Conservation (phyloP, 2,329 filamentous ascomycete species). For the Aspergillus tanneri region DNA sequence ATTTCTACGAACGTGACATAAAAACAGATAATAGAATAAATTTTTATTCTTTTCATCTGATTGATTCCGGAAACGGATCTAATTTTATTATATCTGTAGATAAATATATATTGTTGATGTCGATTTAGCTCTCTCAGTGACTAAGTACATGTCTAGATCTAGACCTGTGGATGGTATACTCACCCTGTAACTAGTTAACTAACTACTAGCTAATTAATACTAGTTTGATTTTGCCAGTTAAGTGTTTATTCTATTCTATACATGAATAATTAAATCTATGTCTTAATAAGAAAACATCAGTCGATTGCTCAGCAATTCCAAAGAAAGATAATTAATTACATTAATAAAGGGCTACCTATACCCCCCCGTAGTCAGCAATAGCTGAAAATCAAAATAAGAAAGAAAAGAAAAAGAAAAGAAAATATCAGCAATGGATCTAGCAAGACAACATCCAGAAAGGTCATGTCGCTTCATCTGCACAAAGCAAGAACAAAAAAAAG, state of each 20-base stretch:
- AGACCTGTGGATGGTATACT: too few relatives aligned
- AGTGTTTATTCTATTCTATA: neutral
- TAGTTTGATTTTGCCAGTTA: too few relatives aligned
- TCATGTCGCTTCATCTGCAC: neutral
- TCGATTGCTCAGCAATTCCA: neutral
- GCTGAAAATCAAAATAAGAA: neutral
- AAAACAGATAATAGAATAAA: too few relatives aligned
- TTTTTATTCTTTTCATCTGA: too few relatives aligned
- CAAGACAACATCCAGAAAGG: neutral
- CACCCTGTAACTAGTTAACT: too few relatives aligned
- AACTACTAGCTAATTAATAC: too few relatives aligned
- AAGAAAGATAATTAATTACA: constrained; percentile 4
- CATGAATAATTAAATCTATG: neutral
- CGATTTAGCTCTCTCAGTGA: too few relatives aligned
- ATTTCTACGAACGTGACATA: too few relatives aligned
- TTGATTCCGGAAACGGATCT: too few relatives aligned
- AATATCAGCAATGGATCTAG: neutral
- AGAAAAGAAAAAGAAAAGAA: neutral
- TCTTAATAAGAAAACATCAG: neutral
- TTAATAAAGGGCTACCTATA: constrained; percentile 5
- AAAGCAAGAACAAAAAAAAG: neutral
- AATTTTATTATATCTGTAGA: too few relatives aligned
- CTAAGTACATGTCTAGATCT: too few relatives aligned
- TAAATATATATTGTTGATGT: too few relatives aligned
- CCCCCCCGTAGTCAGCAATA: neutral